A percentile compares a stretch with the other conserved stretches of the same genome.
Conservation (phyloP, 257 asterid genomes). For the Fraxinus americana region DNA sequence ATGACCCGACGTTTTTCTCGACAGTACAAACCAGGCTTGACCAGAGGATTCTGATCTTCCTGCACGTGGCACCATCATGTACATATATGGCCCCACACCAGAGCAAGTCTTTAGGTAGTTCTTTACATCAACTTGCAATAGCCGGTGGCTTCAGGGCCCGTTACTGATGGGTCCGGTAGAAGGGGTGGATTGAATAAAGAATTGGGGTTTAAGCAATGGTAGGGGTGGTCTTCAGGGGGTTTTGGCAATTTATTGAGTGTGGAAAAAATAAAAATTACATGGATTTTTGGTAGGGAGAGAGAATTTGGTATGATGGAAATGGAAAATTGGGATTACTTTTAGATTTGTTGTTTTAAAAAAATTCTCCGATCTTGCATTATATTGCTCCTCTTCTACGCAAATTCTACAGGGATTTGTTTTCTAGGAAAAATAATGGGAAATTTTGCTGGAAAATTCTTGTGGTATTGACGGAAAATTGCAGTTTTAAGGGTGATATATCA, state of each 20-base stretch:
- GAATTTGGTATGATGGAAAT: slow-evolving; percentile 23
- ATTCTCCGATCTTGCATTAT: slow-evolving; percentile 33
- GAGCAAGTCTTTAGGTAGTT: slow-evolving; percentile 87
- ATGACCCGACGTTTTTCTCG: slow-evolving; percentile 91
- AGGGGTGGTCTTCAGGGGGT: slow-evolving; percentile 73
- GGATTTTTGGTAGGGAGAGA: slow-evolving; percentile 6
- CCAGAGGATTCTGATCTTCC: slow-evolving; percentile 54
- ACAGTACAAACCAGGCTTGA: slow-evolving; percentile 32
- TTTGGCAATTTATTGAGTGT: slow-evolving; percentile 35
- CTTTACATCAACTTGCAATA: slow-evolving; percentile 47
- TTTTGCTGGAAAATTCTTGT: slow-evolving; percentile 33
- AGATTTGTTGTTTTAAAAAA: slow-evolving; percentile 20
- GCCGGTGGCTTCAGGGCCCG: slow-evolving; percentile 41
- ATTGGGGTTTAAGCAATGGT: slow-evolving; percentile 77
- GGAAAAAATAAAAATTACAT: background rate
- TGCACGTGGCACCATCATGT: slow-evolving; percentile 71
- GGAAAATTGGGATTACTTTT: slow-evolving; percentile 20
- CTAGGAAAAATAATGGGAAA: slow-evolving; percentile 28
- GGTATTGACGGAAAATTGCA: slow-evolving; percentile 28
- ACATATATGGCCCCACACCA: slow-evolving; percentile 19
- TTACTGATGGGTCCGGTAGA: slow-evolving; percentile 59
- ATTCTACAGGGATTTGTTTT: slow-evolving; percentile 25
- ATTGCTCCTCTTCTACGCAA: slow-evolving; percentile 9
- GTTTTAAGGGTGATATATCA: slow-evolving; percentile 44
- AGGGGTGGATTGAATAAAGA: slow-evolving; percentile 70